Base-by-base conservation (phyloP, 805 yeast species). In the Peterozyma xylosa region DNA sequence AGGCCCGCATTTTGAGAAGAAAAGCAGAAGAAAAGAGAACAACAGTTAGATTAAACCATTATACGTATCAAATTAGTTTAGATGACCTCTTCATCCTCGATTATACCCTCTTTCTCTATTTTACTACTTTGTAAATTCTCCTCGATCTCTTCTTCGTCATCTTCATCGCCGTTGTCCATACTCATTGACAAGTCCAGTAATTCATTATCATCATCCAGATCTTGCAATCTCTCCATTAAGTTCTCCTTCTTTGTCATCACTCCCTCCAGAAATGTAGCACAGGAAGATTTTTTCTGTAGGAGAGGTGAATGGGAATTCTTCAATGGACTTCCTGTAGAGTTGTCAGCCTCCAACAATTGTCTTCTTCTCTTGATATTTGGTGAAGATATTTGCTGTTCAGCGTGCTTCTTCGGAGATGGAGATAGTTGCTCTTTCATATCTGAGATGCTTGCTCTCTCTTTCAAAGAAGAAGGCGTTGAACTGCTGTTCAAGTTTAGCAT, bases 291-390 rank as follows among this genome's bases (percentile, higher is more conserved):
- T 21, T 21, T 21, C 27, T 21, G 27, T 21, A 21, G 7, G 7
- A 21, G 7, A 21, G 27, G 27, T 7, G 27, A 21, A 21, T 21
- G 27, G 7, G 27, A 21, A 21, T 7, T 21, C 27, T 7, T 21
- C 27, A 21, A 21, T 21, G 27, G 27, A 21, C 27, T 21, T 7
- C 27, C 27, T 21, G 27, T 5, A 21, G 7, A 5, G 27, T 7
- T 21, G 4, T 21, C 27, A 21, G 27, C 7, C 4, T 21, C 27
- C 27, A 21, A 21, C 7, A 21, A 7, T 21, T 21, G 27, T 21
- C 27, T 42, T 9, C 37, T 35, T 45, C 47, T 45, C 37, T 45
- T 45, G n/a, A 44, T 33, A 30, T 37, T 39, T 10, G 47, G 47
- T 11, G 47, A 44, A 11, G 39, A 33, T 34, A 44, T 27, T 37